phyloP scores from a whole-genome alignment of 306 rosid species.

The Cicer pinnatifidum region DNA sequence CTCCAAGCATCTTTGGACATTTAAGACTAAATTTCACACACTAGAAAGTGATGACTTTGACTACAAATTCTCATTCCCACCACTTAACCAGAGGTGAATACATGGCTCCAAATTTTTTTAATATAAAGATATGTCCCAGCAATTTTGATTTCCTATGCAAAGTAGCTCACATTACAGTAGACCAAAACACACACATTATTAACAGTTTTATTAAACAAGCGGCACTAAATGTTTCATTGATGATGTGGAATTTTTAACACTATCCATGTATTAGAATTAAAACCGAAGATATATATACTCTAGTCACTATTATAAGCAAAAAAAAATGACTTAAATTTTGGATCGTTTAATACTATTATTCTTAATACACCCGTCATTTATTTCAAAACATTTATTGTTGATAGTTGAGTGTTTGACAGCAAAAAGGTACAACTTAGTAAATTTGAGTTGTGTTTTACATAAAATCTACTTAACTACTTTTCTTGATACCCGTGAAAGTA shows the following conservation, averaged over 20 bases:
- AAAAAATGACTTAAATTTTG: too few relatives aligned
- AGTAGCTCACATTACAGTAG: conserved; percentile 18
- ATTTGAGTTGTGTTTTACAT: too few relatives aligned
- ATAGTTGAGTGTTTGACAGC: too few relatives aligned
- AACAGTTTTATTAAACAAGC: conserved; percentile 12
- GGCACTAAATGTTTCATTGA: conserved; percentile 18
- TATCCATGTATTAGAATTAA: conserved; percentile 11
- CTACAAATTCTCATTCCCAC: conserved; percentile 5
- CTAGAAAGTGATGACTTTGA: neutral
- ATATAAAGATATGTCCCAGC: neutral
- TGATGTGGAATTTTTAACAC: neutral
- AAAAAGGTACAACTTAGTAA: too few relatives aligned
- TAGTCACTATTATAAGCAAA: too few relatives aligned
- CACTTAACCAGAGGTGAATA: neutral
- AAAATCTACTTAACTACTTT: too few relatives aligned
- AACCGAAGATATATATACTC: neutral
- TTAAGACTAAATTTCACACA: conserved; percentile 12
- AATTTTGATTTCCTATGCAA: conserved; percentile 1
- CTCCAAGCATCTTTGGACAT: conserved; percentile 10
- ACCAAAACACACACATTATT: conserved; percentile 2
- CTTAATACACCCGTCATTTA: too few relatives aligned
- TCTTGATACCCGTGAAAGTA: too few relatives aligned
- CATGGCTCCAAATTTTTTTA: neutral
- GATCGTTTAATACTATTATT: too few relatives aligned
- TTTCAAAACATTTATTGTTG: too few relatives aligned